These are phyloP conservation scores for Neurospora sublineolata DNA, from an alignment of 495 filamentous ascomycete genomes.

Conservation along the genomic window DNA sequence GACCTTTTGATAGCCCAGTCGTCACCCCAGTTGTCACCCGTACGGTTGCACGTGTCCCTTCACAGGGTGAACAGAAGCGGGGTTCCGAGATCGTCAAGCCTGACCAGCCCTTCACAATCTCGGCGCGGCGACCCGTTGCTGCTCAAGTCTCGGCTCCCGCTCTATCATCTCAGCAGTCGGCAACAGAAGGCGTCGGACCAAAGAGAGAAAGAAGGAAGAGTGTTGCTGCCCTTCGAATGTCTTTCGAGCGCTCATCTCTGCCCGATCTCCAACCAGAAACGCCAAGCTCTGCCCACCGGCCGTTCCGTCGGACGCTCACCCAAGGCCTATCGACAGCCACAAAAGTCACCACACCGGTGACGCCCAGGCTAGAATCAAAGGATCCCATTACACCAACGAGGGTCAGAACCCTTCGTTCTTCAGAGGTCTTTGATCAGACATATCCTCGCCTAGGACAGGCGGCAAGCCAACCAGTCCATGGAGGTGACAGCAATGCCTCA, in stretches of 20 bases:
- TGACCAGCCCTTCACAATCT: neutral
- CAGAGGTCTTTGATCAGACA: neutral
- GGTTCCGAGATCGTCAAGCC: neutral
- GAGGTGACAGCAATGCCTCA: neutral
- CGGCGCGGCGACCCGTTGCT: neutral
- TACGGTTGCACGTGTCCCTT: neutral
- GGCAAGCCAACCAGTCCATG: neutral
- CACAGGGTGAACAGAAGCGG: neutral
- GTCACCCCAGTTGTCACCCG: neutral
- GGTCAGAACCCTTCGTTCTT: neutral
- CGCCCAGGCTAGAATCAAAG: neutral
- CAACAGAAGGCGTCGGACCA: neutral
- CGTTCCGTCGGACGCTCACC: neutral
- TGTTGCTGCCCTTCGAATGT: slow-evolving; percentile 25
- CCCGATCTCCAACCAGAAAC: neutral
- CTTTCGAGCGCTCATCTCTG: slow-evolving; percentile 15
- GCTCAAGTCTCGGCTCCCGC: neutral
- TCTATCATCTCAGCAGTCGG: neutral
- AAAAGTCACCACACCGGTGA: neutral
- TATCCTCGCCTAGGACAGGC: neutral
- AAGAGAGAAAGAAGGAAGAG: slow-evolving; percentile 14
- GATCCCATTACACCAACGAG: neutral
- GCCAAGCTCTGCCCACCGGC: neutral
- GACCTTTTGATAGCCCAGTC: neutral
- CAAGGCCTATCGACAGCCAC: neutral